Conservation (phyloP, 1,284 basidiomycete genomes). For the Moesziomyces parantarcticus region DNA sequence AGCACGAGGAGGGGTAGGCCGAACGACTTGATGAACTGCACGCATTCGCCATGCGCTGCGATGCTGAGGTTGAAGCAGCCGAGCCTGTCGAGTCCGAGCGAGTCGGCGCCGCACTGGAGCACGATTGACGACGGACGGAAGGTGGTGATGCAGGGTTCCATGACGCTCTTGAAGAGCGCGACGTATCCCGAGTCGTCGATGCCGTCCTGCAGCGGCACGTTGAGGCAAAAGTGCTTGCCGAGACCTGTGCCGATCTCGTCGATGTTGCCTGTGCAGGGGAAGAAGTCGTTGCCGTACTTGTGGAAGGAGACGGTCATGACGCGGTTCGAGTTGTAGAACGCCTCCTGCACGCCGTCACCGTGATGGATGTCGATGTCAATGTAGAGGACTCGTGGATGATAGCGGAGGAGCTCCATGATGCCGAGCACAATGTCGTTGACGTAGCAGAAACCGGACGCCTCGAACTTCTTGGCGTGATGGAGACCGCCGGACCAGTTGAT, state of each 20-base stretch:
- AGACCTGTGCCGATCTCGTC: conserved; percentile 63
- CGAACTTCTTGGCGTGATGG: conserved; percentile 97
- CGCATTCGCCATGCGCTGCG: conserved; percentile 97
- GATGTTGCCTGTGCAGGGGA: conserved; percentile 70
- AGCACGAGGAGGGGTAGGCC: conserved; percentile 88
- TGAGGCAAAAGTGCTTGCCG: conserved; percentile 95
- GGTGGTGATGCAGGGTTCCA: conserved; percentile 89
- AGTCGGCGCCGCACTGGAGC: conserved; percentile 96
- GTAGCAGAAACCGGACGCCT: conserved; percentile 96
- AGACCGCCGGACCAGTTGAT: conserved; percentile 98
- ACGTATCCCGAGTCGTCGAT: conserved; percentile 98
- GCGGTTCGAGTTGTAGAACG: conserved; percentile 96
- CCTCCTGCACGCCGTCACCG: conserved; percentile 99
- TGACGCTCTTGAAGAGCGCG: conserved; percentile 92
- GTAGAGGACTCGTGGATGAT: conserved; percentile 87
- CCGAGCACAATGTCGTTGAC: conserved; percentile 79
- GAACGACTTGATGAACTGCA: conserved; percentile 93
- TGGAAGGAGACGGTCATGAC: conserved; percentile 99
- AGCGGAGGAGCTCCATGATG: conserved; percentile 69
- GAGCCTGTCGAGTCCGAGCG: conserved; percentile 89
- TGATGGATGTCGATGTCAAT: conserved; percentile 99
- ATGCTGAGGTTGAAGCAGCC: conserved; percentile 99
- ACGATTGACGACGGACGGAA: conserved; percentile 93
- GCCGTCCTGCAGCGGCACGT: conserved; percentile 94
- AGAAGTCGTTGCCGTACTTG: conserved; percentile 98